Conservation (phyloP, 1,139 yeast genomes). For the Pichia cactophila region DNA sequence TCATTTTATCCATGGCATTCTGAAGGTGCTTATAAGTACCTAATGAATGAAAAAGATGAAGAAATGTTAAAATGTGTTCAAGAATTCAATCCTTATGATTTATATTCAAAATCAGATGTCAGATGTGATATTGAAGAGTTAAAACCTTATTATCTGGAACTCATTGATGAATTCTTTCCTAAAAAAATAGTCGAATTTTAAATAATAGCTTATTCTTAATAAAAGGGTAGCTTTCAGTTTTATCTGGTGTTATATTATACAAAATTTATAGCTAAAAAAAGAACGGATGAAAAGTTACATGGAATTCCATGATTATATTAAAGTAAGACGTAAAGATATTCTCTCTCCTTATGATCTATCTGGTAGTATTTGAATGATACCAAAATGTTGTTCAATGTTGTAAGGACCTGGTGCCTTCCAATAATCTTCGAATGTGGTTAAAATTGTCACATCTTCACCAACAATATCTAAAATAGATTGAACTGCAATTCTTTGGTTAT, state of each 20-base stretch:
- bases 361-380: slow-evolving; percentile 38
- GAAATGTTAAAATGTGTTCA: slow-evolving; percentile 58
- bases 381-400: slow-evolving; percentile 82
- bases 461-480: slow-evolving; percentile 48
- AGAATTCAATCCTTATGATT: slow-evolving; percentile 60
- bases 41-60: slow-evolving; percentile 59
- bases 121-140: slow-evolving; percentile 40
- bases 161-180: slow-evolving; percentile 66
- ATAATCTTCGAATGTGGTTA: slow-evolving; percentile 69
- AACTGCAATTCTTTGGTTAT: slow-evolving; percentile 67
- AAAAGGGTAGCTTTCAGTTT: no score
- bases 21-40: slow-evolving; percentile 55
- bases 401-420: slow-evolving; percentile 88
- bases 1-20: slow-evolving; percentile 76
- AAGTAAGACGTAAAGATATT: not conserved
- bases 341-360: not conserved
- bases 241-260: not conserved
- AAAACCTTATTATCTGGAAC: slow-evolving; percentile 50
- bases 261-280: no score
- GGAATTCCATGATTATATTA: not conserved
- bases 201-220: not conserved
- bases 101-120: slow-evolving; percentile 54
- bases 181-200: slow-evolving; percentile 47
- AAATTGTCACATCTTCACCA: slow-evolving; percentile 56
- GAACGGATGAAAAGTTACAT: not conserved